A percentile compares a stretch with the other conserved stretches of the same genome.
phyloP scores from a whole-genome alignment of 441 rosid genomes.

The Aquilaria agallochum region DNA sequence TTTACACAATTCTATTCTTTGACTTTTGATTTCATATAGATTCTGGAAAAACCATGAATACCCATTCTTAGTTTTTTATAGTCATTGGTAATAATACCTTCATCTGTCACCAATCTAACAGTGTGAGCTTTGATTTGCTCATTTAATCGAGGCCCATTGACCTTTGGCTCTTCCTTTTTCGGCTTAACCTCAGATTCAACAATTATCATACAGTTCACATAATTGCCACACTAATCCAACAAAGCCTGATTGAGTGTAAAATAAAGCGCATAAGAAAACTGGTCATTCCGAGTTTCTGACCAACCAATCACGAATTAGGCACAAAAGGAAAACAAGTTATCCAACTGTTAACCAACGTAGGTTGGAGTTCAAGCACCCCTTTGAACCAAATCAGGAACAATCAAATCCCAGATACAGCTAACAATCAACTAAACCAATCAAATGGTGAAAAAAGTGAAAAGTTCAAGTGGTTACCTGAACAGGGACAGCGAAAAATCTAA shows the following conservation, averaged over 20 bases:
- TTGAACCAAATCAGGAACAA: neutral
- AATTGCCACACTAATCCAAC: too few species aligned
- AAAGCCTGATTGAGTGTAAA: too few species aligned
- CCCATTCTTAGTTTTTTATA: neutral
- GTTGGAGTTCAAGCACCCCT: neutral
- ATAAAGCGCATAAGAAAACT: neutral
- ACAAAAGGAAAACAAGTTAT: neutral
- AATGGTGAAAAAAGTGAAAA: neutral
- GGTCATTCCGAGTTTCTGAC: neutral
- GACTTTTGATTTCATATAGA: too few species aligned
- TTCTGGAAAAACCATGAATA: neutral
- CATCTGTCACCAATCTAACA: slow-evolving; percentile 55
- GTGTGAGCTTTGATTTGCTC: slow-evolving; percentile 32
- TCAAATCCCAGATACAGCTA: slow-evolving; percentile 1
- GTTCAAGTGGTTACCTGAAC: slow-evolving; percentile 30
- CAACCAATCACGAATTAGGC: too few species aligned
- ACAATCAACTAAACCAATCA: neutral
- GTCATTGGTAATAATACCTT: slow-evolving; percentile 28
- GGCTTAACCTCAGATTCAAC: slow-evolving; percentile 31
- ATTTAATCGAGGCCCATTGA: slow-evolving; percentile 32
- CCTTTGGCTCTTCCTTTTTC: slow-evolving; percentile 32
- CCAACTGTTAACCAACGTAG: neutral
- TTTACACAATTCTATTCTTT: too few species aligned
- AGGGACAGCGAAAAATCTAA: slow-evolving; percentile 48
- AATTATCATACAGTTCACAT: neutral